Percentiles rank a stretch among this genome's conserved stretches.
Evolutionary conservation across 2,329 filamentous ascomycete species (phyloP).

Genomic region (Acephala macrosclerotiorum): DNA sequence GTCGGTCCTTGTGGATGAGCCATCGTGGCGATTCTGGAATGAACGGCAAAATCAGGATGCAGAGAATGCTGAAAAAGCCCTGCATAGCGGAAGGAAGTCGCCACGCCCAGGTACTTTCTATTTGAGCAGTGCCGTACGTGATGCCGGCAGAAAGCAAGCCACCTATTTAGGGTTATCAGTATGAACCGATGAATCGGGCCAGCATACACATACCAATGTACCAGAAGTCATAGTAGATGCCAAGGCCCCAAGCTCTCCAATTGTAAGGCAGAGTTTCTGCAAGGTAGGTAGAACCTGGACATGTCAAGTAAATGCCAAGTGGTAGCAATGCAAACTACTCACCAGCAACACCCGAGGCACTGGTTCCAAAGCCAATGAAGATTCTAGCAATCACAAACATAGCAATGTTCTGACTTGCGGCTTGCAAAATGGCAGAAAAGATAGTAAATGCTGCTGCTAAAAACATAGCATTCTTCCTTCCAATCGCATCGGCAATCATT

Average conservation of each 20-base stretch:
- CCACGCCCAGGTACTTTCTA: constrained; percentile 47
- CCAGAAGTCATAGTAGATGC: constrained; percentile 49
- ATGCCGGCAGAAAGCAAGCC: constrained; percentile 46
- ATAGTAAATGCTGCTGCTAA: constrained; percentile 27
- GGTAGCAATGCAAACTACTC: constrained; percentile 41
- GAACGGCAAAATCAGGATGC: constrained; percentile 30
- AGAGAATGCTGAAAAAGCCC: constrained; percentile 37
- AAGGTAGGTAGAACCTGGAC: constrained; percentile 43
- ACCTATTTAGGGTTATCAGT: constrained; percentile 26
- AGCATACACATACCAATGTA: constrained; percentile 14
- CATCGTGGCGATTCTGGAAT: constrained; percentile 63
- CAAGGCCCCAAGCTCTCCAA: constrained; percentile 52
- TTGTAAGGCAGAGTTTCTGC: constrained; percentile 55
- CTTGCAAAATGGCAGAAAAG: constrained; percentile 33
- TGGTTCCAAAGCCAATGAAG: constrained; percentile 34
- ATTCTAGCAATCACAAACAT: constrained; percentile 38
- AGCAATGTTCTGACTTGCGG: constrained; percentile 33
- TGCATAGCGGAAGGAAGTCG: constrained; percentile 42
- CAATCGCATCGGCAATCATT: constrained; percentile 47
- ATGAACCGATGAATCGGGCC: background rate
- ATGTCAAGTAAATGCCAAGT: background rate
- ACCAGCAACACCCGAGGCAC: constrained; percentile 45
- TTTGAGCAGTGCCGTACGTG: constrained; percentile 45
- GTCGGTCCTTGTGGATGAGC: constrained; percentile 57
- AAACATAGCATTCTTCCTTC: constrained; percentile 37